phyloP scores from a whole-genome alignment of 2,329 filamentous ascomycete species.

The Sarocladium strictum region DNA sequence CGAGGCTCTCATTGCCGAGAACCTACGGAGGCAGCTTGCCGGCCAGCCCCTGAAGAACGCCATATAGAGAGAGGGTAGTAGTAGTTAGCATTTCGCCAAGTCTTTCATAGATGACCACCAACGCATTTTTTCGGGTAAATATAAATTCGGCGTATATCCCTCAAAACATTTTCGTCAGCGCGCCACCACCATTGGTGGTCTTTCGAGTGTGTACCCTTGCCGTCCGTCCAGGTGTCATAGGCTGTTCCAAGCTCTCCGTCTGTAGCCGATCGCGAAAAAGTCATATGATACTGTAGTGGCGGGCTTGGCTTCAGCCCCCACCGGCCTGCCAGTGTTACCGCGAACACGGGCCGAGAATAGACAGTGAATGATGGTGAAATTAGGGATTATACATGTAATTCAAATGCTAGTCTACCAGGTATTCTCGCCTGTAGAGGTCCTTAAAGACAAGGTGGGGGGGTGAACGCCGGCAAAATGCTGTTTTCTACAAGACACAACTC shows the following conservation, averaged over 20 bases:
- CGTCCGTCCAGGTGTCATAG: too few relatives aligned
- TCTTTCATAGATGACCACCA: neutral
- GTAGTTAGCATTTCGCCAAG: neutral
- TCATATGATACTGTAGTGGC: too few relatives aligned
- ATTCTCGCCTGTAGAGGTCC: neutral
- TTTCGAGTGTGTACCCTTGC: too few relatives aligned
- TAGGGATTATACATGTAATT: too few relatives aligned
- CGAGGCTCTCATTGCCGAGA: constrained; percentile 54
- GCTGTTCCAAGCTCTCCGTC: too few relatives aligned
- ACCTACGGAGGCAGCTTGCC: constrained; percentile 53
- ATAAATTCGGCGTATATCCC: neutral
- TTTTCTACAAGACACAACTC: neutral
- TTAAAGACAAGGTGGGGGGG: constrained; percentile 1
- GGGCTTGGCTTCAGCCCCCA: too few relatives aligned
- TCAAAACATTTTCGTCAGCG: too few relatives aligned
- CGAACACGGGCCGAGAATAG: too few relatives aligned
- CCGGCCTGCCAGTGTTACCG: too few relatives aligned
- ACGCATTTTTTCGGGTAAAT: neutral
- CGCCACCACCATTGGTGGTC: too few relatives aligned
- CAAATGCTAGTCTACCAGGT: constrained; percentile 3
- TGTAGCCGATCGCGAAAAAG: neutral
- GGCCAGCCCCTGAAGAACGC: constrained; percentile 54
- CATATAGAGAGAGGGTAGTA: constrained; percentile 12
- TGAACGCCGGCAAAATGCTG: constrained; percentile 8
- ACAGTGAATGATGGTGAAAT: too few relatives aligned